Evolutionary conservation across 495 filamentous ascomycete species (phyloP).

Genomic region (Niebla homalea): DNA sequence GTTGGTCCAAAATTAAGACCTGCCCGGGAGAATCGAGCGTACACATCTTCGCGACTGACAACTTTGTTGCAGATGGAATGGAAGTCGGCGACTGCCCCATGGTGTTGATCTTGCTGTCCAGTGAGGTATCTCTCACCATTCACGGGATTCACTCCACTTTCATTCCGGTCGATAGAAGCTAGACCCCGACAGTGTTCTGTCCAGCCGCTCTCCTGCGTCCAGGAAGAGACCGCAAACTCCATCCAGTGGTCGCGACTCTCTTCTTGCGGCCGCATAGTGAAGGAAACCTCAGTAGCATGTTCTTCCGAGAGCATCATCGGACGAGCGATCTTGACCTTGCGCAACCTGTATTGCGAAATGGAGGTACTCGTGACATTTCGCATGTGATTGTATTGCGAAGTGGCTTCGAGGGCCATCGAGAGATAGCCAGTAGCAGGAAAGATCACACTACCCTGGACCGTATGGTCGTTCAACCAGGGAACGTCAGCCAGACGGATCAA

Average conservation of each 20-base stretch:
- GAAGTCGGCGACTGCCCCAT: background rate
- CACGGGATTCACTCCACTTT: background rate
- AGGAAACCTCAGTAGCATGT: background rate
- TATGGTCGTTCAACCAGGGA: conserved; percentile 32
- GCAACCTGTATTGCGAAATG: background rate
- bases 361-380: background rate
- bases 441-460: conserved; percentile 24
- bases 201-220: conserved; percentile 22
- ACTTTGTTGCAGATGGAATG: background rate
- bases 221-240: conserved; percentile 26
- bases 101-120: background rate
- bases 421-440: conserved; percentile 32
- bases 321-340: background rate
- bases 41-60: background rate
- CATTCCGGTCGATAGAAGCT: background rate
- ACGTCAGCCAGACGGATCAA: conserved; percentile 27
- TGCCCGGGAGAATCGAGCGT: background rate
- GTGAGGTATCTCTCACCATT: background rate
- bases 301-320: background rate
- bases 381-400: background rate
- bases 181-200: conserved; percentile 26
- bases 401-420: conserved; percentile 28
- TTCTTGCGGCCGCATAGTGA: background rate
- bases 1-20: background rate
- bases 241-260: conserved; percentile 20